A percentile compares a stretch with the other conserved stretches of the same genome.
These are phyloP conservation scores for Punica granatum DNA, from an alignment of 345 rosid species.

Conservation along the genomic window DNA sequence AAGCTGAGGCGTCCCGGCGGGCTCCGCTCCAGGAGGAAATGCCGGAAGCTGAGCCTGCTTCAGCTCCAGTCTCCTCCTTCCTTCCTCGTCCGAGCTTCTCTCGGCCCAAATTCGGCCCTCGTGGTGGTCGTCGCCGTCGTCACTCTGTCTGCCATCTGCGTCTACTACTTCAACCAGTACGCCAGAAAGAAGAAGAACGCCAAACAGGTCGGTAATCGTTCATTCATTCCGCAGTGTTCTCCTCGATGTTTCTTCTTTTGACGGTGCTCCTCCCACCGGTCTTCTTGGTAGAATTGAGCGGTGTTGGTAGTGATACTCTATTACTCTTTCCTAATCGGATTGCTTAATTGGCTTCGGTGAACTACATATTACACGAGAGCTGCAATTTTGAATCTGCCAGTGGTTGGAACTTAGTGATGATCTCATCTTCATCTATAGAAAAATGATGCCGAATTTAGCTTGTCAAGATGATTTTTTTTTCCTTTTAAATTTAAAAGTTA, in stretches of 20 bases:
- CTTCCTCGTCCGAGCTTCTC: conserved; percentile 43
- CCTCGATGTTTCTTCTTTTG: neutral
- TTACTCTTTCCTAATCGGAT: neutral
- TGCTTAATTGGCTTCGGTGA: neutral
- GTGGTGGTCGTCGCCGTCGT: conserved; percentile 53
- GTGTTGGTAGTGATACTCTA: neutral
- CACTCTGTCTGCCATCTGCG: conserved; percentile 47
- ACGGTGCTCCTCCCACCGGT: too few species aligned
- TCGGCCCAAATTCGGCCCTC: conserved; percentile 28
- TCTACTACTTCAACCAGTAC: conserved; percentile 39
- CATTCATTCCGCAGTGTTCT: too few species aligned
- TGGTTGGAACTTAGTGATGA: neutral
- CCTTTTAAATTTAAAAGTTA: too few species aligned
- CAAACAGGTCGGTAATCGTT: conserved; percentile 31
- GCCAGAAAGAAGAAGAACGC: conserved; percentile 19
- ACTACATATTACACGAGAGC: neutral
- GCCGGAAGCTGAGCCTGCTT: conserved; percentile 15
- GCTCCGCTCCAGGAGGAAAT: conserved; percentile 23
- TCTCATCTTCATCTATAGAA: neutral
- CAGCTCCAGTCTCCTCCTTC: conserved; percentile 29
- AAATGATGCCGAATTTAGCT: too few species aligned
- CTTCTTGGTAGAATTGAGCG: too few species aligned
- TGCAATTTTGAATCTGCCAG: neutral
- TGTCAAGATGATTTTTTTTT: too few species aligned
- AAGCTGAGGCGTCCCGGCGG: conserved; percentile 42